A percentile compares a stretch with the other conserved stretches of the same genome.
These are phyloP conservation scores for Aechmea fasciata DNA, from an alignment of 176 grass and related monocot genomes.

Conservation along the genomic window DNA sequence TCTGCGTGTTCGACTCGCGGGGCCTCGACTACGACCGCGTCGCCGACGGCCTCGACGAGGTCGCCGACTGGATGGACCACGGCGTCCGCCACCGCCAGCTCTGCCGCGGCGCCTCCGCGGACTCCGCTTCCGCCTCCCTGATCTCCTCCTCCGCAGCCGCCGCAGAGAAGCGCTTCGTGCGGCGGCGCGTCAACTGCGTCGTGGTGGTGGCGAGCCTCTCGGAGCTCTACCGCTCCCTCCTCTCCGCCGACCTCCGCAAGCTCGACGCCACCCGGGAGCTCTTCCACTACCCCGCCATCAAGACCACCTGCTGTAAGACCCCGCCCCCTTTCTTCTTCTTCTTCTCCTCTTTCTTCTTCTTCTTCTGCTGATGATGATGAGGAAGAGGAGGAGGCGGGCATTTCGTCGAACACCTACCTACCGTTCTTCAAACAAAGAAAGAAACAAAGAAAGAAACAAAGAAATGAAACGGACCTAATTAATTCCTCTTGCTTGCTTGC, in stretches of 20 bases:
- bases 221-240: constrained; percentile 14
- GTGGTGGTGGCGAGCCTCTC: constrained; percentile 19
- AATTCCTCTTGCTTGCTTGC: no score
- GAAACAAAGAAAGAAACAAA: no score
- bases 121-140: neutral
- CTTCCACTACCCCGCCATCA: constrained; percentile 13
- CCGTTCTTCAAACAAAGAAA: no score
- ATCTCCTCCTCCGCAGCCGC: neutral
- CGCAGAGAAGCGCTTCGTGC: constrained; percentile 17
- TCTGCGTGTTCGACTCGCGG: constrained; percentile 28
- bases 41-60: constrained; percentile 13
- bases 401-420: constrained; percentile 1
- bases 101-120: constrained; percentile 1
- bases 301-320: constrained; percentile 6
- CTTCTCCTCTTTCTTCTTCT: neutral
- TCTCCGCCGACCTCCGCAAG: constrained; percentile 8
- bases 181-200: constrained; percentile 18
- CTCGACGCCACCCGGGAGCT: constrained; percentile 21
- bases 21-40: constrained; percentile 11
- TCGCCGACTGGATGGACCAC: constrained; percentile 15
- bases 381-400: neutral
- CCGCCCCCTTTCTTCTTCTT: neutral
- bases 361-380: no score
- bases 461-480: no score
- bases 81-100: constrained; percentile 27